These are phyloP conservation scores for Nicotiana rustica DNA, from an alignment of 305 asterid species.

Conservation along the genomic window DNA sequence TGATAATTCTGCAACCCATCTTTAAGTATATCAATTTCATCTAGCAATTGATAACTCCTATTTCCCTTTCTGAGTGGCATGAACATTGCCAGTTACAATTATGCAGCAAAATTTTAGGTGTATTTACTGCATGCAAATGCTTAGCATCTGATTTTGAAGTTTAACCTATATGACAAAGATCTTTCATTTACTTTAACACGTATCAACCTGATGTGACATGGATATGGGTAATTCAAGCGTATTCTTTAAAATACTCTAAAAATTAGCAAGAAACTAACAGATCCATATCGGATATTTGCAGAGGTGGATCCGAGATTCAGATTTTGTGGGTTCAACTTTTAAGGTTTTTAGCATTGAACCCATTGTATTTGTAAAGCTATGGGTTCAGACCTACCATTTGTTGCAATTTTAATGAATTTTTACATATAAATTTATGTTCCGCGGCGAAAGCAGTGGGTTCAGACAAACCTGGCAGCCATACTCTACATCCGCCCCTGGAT, in stretches of 20 bases:
- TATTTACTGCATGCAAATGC: background rate
- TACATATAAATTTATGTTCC: no score
- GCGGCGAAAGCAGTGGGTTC: no score
- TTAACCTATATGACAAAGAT: background rate
- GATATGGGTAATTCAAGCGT: background rate
- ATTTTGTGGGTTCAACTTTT: no score
- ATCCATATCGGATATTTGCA: background rate
- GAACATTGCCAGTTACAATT: background rate
- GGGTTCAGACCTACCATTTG: no score
- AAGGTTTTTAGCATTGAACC: no score
- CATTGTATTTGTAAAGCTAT: no score
- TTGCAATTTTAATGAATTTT: no score
- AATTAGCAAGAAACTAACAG: background rate
- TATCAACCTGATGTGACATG: background rate
- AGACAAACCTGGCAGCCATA: no score
- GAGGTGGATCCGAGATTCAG: no score
- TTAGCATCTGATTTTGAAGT: background rate
- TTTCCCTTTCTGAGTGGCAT: background rate
- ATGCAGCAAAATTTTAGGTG: background rate
- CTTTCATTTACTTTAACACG: background rate
- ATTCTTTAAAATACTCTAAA: background rate
- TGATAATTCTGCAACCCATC: background rate
- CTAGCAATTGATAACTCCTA: background rate
- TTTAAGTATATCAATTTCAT: slow-evolving; percentile 7
- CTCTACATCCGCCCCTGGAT: background rate